Conservation (phyloP, 2,329 filamentous ascomycete genomes). For the Ophiosphaerella narmari region DNA sequence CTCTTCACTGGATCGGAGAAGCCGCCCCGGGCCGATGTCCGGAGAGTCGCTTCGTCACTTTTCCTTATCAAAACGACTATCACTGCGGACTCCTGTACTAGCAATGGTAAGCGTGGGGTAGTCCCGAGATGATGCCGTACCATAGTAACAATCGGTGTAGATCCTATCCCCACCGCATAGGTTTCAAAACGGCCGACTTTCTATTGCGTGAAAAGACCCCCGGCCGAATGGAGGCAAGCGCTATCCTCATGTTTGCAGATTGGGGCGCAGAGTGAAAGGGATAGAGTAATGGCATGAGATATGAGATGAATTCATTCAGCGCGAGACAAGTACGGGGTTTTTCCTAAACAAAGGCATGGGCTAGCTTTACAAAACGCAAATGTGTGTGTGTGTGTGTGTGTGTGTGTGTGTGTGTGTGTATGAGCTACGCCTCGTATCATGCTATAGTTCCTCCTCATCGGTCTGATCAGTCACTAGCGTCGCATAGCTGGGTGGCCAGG, state of each 20-base stretch:
- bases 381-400: too few species aligned
- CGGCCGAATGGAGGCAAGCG: too few species aligned
- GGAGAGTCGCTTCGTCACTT: background rate
- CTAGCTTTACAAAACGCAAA: background rate
- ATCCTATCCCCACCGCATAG: background rate
- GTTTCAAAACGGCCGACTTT: too few species aligned
- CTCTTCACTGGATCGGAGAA: too few species aligned
- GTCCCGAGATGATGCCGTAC: constrained; percentile 6
- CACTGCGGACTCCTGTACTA: background rate
- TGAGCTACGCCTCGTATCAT: background rate
- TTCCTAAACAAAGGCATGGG: too few species aligned
- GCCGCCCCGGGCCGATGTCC: too few species aligned
- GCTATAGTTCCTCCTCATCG: constrained; percentile 1
- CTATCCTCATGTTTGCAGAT: background rate
- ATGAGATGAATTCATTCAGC: background rate
- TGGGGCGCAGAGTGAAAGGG: background rate
- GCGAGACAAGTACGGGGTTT: too few species aligned
- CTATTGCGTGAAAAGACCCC: too few species aligned
- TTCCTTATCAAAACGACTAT: background rate
- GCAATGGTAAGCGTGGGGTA: constrained; percentile 4
- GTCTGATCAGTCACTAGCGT: background rate
- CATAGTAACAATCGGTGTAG: background rate
- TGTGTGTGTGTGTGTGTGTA: too few species aligned
- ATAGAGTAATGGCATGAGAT: background rate
- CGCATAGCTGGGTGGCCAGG: background rate